Conservation (phyloP, 441 rosid genomes). For the Euphorbia schlechtendalii region DNA sequence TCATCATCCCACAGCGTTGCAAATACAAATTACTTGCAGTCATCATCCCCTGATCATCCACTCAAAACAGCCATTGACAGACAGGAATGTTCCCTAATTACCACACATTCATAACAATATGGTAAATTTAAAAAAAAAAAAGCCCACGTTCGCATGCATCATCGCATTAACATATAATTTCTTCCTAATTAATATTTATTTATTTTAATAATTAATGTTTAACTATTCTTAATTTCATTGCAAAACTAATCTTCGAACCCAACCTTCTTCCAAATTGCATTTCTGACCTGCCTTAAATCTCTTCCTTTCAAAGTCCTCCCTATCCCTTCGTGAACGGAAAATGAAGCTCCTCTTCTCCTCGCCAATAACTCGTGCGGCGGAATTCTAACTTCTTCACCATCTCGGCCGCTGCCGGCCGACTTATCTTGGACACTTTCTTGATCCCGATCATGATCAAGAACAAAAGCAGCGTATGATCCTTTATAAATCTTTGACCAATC, state of each 20-base stretch:
- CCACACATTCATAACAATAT: not conserved
- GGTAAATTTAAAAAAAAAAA: not conserved
- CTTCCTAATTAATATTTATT: not conserved
- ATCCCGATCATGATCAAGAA: conserved; percentile 15
- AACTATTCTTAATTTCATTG: not conserved
- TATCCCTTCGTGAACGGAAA: conserved; percentile 65
- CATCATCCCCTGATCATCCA: conserved; percentile 20
- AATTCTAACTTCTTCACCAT: conserved; percentile 33
- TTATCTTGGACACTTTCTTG: conserved; percentile 22
- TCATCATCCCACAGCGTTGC: conserved; percentile 23
- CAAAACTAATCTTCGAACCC: conserved; percentile 61
- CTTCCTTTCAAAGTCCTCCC: conserved; percentile 83
- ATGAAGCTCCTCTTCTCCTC: conserved; percentile 41
- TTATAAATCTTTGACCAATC: conserved; percentile 80
- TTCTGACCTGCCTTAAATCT: conserved; percentile 70
- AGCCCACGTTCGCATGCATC: not conserved
- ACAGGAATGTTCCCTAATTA: conserved; percentile 4
- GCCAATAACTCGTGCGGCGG: conserved; percentile 90
- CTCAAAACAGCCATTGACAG: conserved; percentile 20
- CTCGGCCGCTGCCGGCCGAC: conserved; percentile 18
- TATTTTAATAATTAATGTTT: not conserved
- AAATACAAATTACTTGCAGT: not conserved
- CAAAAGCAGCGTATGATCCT: conserved; percentile 21
- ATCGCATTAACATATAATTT: not conserved
- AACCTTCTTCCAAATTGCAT: conserved; percentile 74